A percentile compares a stretch with the other conserved stretches of the same genome.
Evolutionary conservation across 2,329 filamentous ascomycete species (phyloP).

Genomic region (Trichoderma oligosporum): DNA sequence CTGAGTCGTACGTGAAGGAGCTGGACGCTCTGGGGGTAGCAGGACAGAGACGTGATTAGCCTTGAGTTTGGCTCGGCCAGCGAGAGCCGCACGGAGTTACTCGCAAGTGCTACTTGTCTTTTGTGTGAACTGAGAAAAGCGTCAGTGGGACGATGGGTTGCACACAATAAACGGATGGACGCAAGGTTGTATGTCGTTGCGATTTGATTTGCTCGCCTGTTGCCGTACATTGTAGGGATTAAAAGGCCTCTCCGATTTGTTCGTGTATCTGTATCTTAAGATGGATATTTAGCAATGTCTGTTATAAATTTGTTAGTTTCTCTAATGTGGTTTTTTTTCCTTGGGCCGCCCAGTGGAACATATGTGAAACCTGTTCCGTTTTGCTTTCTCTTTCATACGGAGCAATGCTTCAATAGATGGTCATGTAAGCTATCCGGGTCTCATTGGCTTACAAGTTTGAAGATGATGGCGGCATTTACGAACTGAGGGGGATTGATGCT

Average conservation of each 20-base stretch:
- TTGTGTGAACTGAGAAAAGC: slow-evolving; percentile 8
- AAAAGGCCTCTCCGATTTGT: slow-evolving; percentile 7
- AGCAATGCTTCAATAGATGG: not conserved
- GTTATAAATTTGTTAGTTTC: no score
- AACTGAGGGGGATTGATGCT: not conserved
- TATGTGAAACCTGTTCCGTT: not conserved
- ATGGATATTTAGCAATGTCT: slow-evolving; percentile 2
- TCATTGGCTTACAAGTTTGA: not conserved
- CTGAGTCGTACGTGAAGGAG: not conserved
- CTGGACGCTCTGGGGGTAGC: not conserved
- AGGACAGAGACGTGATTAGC: not conserved
- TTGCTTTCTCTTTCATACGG: not conserved
- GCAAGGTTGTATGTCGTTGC: not conserved
- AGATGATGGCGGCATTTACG: not conserved
- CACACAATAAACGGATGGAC: not conserved
- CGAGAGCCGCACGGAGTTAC: not conserved
- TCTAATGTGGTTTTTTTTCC: no score
- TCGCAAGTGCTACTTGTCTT: not conserved
- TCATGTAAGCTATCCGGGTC: not conserved
- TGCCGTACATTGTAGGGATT: not conserved
- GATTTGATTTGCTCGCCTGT: not conserved
- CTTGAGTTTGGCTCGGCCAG: not conserved
- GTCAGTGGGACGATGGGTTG: not conserved
- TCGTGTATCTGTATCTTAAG: not conserved
- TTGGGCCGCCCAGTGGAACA: no score